These are phyloP conservation scores for Drosera capensis DNA, from an alignment of 148 eudicot species.

Conservation along the genomic window DNA sequence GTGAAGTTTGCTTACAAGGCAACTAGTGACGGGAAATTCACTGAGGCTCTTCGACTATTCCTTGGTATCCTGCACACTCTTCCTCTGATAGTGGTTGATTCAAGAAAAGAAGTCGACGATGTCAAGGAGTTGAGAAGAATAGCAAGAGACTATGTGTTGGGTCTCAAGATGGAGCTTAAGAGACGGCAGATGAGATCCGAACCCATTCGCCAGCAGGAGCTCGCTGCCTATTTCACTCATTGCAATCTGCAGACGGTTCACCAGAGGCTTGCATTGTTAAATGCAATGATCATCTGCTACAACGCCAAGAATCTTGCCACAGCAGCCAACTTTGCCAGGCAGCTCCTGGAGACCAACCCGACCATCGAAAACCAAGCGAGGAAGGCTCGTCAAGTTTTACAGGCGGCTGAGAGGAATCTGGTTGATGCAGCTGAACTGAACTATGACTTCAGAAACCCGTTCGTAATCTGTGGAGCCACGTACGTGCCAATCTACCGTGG, in stretches of 20 bases:
- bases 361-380: constrained; percentile 49
- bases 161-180: constrained; percentile 69
- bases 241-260: constrained; percentile 77
- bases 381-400: constrained; percentile 54
- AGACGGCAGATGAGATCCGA: constrained; percentile 59
- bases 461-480: constrained; percentile 81
- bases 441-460: constrained; percentile 87
- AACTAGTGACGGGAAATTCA: constrained; percentile 66
- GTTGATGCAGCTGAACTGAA: constrained; percentile 51
- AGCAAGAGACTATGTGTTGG: constrained; percentile 74
- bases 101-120: constrained; percentile 85
- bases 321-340: constrained; percentile 70
- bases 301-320: constrained; percentile 51
- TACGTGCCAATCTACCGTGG: constrained; percentile 83
- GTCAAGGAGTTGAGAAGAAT: constrained; percentile 72
- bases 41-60: constrained; percentile 64
- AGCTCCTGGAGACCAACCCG: constrained; percentile 70
- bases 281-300: constrained; percentile 61
- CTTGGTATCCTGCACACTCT: constrained; percentile 59
- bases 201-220: constrained; percentile 79
- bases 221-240: constrained; percentile 89
- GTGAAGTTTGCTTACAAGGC: constrained; percentile 63
- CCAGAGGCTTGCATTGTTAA: constrained; percentile 58
- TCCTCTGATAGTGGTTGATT: constrained; percentile 79
- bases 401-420: constrained; percentile 76